Evolutionary conservation across 768 basidiomycete species (phyloP).

Genomic region (Termitomyces sp.): DNA sequence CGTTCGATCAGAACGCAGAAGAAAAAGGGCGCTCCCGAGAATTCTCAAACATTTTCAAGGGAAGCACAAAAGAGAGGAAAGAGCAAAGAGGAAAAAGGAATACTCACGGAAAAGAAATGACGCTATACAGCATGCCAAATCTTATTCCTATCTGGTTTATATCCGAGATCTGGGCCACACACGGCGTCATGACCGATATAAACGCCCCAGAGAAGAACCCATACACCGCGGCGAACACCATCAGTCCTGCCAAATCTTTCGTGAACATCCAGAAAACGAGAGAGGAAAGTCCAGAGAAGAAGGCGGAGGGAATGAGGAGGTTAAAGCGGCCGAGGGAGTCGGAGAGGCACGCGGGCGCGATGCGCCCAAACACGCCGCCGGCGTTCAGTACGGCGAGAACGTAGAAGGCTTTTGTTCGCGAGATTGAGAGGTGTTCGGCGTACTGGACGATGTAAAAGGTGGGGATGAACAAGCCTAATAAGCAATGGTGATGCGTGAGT

Average conservation of each 20-base stretch:
- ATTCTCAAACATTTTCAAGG: neutral
- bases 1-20: neutral
- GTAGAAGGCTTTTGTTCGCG: conserved; percentile 38
- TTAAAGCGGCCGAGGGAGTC: conserved; percentile 65
- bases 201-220: conserved; percentile 67
- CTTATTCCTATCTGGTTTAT: conserved; percentile 51
- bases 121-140: conserved; percentile 58
- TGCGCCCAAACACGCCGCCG: conserved; percentile 58
- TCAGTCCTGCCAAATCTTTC: conserved; percentile 30
- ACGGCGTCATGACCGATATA: conserved; percentile 61
- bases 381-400: conserved; percentile 66
- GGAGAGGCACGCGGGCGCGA: conserved; percentile 57
- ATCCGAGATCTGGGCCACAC: conserved; percentile 62
- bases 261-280: conserved; percentile 53
- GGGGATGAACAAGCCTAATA: conserved; percentile 61
- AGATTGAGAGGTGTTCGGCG: conserved; percentile 36
- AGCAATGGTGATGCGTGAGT: neutral
- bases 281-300: conserved; percentile 56
- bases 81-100: neutral
- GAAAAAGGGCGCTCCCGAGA: neutral
- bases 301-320: conserved; percentile 55
- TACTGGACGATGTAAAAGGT: conserved; percentile 67
- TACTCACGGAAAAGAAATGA: conserved; percentile 65
- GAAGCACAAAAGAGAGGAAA: neutral
- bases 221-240: conserved; percentile 49